A percentile compares a stretch with the other conserved stretches of the same genome.
These are phyloP conservation scores for Astragalus membranaceus DNA, from an alignment of 306 rosid species.

Conservation along the genomic window DNA sequence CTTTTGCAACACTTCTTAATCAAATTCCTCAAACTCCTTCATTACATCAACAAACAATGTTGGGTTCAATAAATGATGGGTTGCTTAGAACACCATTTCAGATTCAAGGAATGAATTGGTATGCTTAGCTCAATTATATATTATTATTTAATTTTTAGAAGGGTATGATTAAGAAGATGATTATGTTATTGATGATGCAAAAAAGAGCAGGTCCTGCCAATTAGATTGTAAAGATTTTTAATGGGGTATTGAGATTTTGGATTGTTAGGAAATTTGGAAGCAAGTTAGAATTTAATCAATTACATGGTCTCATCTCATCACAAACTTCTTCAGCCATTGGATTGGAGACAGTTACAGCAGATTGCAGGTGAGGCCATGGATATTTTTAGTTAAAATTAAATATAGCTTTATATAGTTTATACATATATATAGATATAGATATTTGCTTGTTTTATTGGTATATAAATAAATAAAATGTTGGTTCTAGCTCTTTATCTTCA, in stretches of 20 bases:
- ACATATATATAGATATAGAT: conserved; percentile 26
- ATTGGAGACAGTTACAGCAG: conserved; percentile 25
- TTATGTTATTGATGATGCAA: conserved; percentile 4
- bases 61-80: conserved; percentile 50
- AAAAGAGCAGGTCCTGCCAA: background rate
- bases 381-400: conserved; percentile 31
- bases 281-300: conserved; percentile 22
- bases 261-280: conserved; percentile 25
- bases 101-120: conserved; percentile 72
- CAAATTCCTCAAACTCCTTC: conserved; percentile 72
- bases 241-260: conserved; percentile 37
- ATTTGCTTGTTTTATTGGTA: conserved; percentile 26
- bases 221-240: conserved; percentile 32
- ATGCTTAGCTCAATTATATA: conserved; percentile 37
- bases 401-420: conserved; percentile 37
- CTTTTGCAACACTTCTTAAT: conserved; percentile 53
- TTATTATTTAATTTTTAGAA: too few species aligned
- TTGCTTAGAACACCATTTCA: conserved; percentile 36
- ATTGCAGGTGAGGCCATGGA: conserved; percentile 38
- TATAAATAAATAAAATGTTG: conserved; percentile 34
- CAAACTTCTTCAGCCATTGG: conserved; percentile 23
- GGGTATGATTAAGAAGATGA: background rate
- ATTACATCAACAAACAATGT: conserved; percentile 56
- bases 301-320: conserved; percentile 25
- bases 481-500: conserved; percentile 19